Base-by-base conservation (phyloP, 176 grass and related monocot genomes). In the Aegilops umbellulata region DNA sequence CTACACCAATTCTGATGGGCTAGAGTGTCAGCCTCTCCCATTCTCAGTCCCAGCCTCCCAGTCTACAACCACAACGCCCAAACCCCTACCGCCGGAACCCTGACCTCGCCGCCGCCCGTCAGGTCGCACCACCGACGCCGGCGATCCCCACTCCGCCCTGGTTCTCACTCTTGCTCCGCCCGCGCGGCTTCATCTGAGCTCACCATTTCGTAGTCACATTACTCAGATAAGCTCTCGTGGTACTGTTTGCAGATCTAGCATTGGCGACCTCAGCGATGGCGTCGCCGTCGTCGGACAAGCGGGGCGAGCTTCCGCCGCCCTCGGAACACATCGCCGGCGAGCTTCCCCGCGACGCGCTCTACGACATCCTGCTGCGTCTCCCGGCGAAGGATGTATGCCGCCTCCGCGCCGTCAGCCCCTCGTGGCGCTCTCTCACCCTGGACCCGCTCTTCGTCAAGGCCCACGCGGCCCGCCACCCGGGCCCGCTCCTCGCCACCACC, bases 361-460 rank as follows among this genome's bases (percentile, higher is more conserved):
- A 22, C 62, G 83, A 85, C 62, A 68, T 85, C 62, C 46, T 85
- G 30, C 83, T 85, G 30, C 83, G 62, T 3, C 74, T 85, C 30
- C 31, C 83, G 10, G 62, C 74, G 29, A 85, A 20, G 83, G 83
- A 85, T 2, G 30, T 85, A 23, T 78, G 83, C 83, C 72, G 72
- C 83, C 22, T 77, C 72, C 60, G 83, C 41, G 60, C 41, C 60
- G 82, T 84, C 13, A 51, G 83, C 74, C 62, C n/a, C 22, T 53
- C 60, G 30, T 85, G 83, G 83, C 62, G 74, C 30, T 65, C 83
- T 22, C 7, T 85, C 60, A 16, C 74, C 15, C 29, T 62, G 0
- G 62, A 68, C 10, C 62, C 61, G 5, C 9, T 57, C 30, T 85
- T 85, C 74, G 20, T 78, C 62, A 25, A 25, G 41, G 83, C 63